Base-by-base conservation (phyloP, 805 yeast genomes). In the Kazachstania kunashirensis region DNA sequence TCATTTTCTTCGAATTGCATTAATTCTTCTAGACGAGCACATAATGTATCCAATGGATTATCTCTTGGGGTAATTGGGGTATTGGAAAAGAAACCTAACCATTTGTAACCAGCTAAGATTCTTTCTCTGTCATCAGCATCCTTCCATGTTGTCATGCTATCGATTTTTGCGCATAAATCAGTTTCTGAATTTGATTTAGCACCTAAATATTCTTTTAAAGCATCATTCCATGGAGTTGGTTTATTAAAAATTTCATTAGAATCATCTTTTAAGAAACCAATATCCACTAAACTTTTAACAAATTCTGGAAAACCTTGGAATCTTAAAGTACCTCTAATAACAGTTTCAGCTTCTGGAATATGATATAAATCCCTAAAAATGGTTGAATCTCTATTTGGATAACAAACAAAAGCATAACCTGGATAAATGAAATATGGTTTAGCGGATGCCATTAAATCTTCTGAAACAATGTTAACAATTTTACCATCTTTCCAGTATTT, bases 271-370 rank as follows among this genome's bases (percentile, higher is more conserved):
- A 92, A 72, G 74, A 92, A 79, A 18, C 96, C 96, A 51, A 86
- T 66, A 65, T 89, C 97, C 40, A 92, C 97, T 34, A 92, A 73
- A 31, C 81, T 96, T 69, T 88, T 88, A 62, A 88, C 79, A 62
- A 92, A 89, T 68, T 89, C 95, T 42, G 97, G 96, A 89, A 92
- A 92, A 34, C 98, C 98, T 69, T 86, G 96, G 77, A 73, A 92
- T 70, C 98, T 78, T 60, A 92, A 73, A 46, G 98, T 92, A 59
- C 98, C 98, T 71, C 98, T 83, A 56, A 92, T 75, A 44, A 89
- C 85, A 42, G 95, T 85, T 58, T 92, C 85, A 49, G 97, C 97
- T 71, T 92, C 98, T 48, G 98, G 98, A 44, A 92, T 92, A 56
- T 74, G 64, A 67, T 92, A 92, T 49, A 88, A 76, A 63, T 88